These are phyloP conservation scores for Malassezia obtusa DNA, from an alignment of 1,284 basidiomycete genomes.

Conservation along the genomic window DNA sequence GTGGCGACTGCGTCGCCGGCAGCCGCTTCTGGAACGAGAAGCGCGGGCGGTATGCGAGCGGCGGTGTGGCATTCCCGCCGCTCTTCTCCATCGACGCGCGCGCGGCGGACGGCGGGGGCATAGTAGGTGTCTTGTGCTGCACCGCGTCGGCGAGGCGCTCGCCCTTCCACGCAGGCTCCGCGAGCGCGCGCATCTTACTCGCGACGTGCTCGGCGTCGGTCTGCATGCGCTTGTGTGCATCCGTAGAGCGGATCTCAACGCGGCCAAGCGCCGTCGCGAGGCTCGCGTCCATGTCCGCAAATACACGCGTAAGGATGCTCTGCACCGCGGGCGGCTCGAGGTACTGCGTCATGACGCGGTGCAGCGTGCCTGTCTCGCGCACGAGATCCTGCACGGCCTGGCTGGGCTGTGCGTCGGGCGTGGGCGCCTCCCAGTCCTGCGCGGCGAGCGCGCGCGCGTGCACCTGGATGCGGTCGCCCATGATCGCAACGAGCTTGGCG, in stretches of 20 bases:
- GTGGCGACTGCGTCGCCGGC: slow-evolving; percentile 16
- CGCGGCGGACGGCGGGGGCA: slow-evolving; percentile 5
- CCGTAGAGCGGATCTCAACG: slow-evolving; percentile 23
- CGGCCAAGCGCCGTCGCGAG: slow-evolving; percentile 29
- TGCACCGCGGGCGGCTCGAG: slow-evolving; percentile 50
- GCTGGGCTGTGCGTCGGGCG: neutral
- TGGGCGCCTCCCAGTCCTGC: slow-evolving; percentile 28
- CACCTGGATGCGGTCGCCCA: slow-evolving; percentile 82
- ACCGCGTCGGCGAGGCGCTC: slow-evolving; percentile 23
- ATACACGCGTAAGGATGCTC: slow-evolving; percentile 33
- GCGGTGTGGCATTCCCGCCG: neutral
- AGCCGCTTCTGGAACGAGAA: slow-evolving; percentile 12
- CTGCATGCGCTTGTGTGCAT: slow-evolving; percentile 22
- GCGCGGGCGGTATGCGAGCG: slow-evolving; percentile 11
- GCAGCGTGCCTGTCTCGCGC: slow-evolving; percentile 88
- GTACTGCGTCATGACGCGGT: slow-evolving; percentile 91
- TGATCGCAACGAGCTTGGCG: slow-evolving; percentile 91
- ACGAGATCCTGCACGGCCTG: slow-evolving; percentile 70
- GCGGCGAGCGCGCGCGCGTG: slow-evolving; percentile 68
- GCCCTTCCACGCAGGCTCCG: slow-evolving; percentile 32
- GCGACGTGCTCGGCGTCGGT: slow-evolving; percentile 27
- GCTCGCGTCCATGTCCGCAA: slow-evolving; percentile 29
- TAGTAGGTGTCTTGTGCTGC: slow-evolving; percentile 12
- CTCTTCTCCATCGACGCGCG: slow-evolving; percentile 13
- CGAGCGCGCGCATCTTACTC: slow-evolving; percentile 27